A percentile compares a stretch with the other conserved stretches of the same genome.
Conservation (phyloP, 2,329 filamentous ascomycete species). For the Gremmenia infestans region DNA sequence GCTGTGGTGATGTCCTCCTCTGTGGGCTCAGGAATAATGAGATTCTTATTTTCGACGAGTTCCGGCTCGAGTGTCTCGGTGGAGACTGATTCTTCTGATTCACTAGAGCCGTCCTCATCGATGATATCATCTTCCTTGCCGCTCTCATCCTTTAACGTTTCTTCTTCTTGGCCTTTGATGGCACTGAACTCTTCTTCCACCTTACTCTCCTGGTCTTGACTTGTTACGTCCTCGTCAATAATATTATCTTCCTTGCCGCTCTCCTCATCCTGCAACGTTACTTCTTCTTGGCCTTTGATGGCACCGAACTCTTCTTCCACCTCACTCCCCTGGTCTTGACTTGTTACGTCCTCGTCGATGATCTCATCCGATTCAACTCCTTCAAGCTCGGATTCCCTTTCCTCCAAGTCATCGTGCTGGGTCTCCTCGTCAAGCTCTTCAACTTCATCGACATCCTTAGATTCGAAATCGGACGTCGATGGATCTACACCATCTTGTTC, state of each 20-base stretch:
- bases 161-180: not conserved
- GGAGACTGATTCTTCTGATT: slow-evolving; percentile 1
- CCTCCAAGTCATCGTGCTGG: slow-evolving; percentile 5
- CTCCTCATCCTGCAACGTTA: slow-evolving; percentile 22
- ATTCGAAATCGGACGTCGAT: slow-evolving; percentile 4
- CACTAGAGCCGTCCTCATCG: not conserved
- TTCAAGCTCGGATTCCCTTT: slow-evolving; percentile 7
- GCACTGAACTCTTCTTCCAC: slow-evolving; percentile 11
- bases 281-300: slow-evolving; percentile 5
- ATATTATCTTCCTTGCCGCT: slow-evolving; percentile 26
- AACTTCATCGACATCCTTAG: not conserved
- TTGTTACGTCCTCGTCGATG: not conserved
- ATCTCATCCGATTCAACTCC: slow-evolving; percentile 6
- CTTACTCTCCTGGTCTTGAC: slow-evolving; percentile 17
- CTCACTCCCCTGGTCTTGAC: slow-evolving; percentile 11
- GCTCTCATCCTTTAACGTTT: not conserved
- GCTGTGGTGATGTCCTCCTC: not conserved
- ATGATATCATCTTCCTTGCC: not conserved
- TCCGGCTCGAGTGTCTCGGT: not conserved
- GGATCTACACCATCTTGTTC: slow-evolving; percentile 12
- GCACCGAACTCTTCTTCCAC: not conserved
- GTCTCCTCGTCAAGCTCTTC: slow-evolving; percentile 9
- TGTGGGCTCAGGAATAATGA: not conserved
- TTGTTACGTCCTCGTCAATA: slow-evolving; percentile 13
- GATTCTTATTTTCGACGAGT: slow-evolving; percentile 18